Conservation (phyloP, 1,284 basidiomycete species). For the Sanghuangporus weigelae region DNA sequence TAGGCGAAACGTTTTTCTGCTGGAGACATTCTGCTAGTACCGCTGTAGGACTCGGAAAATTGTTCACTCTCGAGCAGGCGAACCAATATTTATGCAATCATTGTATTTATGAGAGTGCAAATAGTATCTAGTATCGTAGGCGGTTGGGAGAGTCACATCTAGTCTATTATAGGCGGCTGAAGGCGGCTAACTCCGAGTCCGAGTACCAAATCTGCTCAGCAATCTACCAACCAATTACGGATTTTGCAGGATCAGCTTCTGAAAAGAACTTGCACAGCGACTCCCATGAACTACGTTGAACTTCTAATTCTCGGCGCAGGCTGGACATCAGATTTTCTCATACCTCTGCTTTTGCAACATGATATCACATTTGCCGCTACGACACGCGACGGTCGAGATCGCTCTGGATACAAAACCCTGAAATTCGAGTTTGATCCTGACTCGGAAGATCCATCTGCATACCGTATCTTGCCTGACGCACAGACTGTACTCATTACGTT, state of each 20-base stretch:
- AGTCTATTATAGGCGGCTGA: too few species aligned
- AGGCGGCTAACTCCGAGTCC: too few species aligned
- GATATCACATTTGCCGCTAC: slow-evolving; percentile 49
- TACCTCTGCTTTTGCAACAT: slow-evolving; percentile 43
- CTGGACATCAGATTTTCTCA: slow-evolving; percentile 62
- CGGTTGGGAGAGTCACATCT: not conserved
- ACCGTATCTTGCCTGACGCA: slow-evolving; percentile 46
- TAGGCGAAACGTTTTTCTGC: too few species aligned
- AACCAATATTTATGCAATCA: too few species aligned
- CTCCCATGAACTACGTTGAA: slow-evolving; percentile 33
- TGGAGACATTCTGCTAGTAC: too few species aligned
- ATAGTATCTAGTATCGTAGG: not conserved
- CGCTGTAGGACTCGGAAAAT: too few species aligned
- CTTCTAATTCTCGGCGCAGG: slow-evolving; percentile 65
- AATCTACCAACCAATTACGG: not conserved
- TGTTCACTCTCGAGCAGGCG: too few species aligned
- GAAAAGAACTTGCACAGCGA: not conserved
- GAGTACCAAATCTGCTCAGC: not conserved
- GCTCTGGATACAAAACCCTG: slow-evolving; percentile 32
- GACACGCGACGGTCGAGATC: slow-evolving; percentile 41
- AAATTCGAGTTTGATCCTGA: slow-evolving; percentile 45
- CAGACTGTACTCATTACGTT: slow-evolving; percentile 59
- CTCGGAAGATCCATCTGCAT: slow-evolving; percentile 38
- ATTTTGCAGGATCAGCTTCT: not conserved
- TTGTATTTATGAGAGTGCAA: not conserved